Percentiles rank a stretch among this genome's conserved stretches.
phyloP scores from a whole-genome alignment of 176 grass and related monocot genomes.

The Eragrostis nindensis region DNA sequence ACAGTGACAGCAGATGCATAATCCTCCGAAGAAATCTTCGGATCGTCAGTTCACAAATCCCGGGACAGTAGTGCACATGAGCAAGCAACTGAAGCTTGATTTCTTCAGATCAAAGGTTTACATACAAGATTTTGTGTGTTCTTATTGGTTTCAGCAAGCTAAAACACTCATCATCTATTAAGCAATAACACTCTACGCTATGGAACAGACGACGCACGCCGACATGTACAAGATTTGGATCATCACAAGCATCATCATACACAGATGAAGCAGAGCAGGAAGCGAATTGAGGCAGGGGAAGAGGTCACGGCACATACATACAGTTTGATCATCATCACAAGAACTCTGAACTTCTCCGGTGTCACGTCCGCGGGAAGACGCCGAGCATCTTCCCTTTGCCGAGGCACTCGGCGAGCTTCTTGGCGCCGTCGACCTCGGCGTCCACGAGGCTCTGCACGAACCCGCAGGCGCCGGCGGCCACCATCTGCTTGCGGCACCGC shows the following conservation, averaged over 20 bases:
- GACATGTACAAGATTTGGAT: constrained; percentile 39
- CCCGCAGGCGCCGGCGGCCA: constrained; percentile 73
- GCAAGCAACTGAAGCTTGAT: not conserved
- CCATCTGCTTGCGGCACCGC: constrained; percentile 84
- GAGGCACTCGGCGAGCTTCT: constrained; percentile 71
- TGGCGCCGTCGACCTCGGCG: constrained; percentile 76
- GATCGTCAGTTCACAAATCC: not conserved
- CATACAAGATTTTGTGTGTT: constrained; percentile 29
- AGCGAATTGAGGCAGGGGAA: not conserved
- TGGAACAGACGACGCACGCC: not conserved
- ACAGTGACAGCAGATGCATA: not conserved
- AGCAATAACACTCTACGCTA: constrained; percentile 29
- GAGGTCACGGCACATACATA: constrained; percentile 40
- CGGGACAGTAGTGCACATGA: not conserved
- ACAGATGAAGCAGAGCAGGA: not conserved
- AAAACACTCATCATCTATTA: constrained; percentile 5
- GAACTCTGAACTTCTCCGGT: not conserved
- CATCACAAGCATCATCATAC: not conserved
- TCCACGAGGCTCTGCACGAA: constrained; percentile 61
- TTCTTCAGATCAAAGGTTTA: constrained; percentile 18
- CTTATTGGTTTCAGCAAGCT: constrained; percentile 41
- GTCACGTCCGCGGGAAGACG: constrained; percentile 82
- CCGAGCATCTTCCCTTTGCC: constrained; percentile 80
- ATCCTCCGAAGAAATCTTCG: not conserved
- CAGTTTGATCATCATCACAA: not conserved